Evolutionary conservation across 805 yeast species (phyloP), one percentile per base, ranked within the genome.

Genomic region (Teunomyces gatunensis): DNA sequence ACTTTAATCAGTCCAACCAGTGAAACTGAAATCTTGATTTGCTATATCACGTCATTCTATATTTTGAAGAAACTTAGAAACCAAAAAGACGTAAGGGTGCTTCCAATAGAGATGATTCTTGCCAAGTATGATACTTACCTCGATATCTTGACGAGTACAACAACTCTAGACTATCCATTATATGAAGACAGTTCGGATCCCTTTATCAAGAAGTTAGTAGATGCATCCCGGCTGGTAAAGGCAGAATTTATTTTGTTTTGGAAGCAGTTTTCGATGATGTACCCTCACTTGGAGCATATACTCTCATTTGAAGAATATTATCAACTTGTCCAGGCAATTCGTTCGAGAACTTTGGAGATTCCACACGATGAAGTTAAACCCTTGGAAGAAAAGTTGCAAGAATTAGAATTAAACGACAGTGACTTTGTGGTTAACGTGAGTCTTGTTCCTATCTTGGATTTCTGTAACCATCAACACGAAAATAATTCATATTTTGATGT

Each of bases 371-470:
- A 53, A 3, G 56, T 50, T 0, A 51, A 45, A n/a, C 41, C 33
- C 20, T 5, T 40, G 11, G 43, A 40, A 6, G 6, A 34, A 21
- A 5, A 39, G 23, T 18, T 43, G 25, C 25, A 21, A 5, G 25
- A 27, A 6, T 40, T 39, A 9, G 35, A 36, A 13, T 15, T 40
- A 3, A 30, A 39, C 2, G 28, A 21, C 1, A 76, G 69, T 10
- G 79, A 74, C 39, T 82, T 69, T 51, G 55, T 61, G 4, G 77
- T 78, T 4, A 75, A 78, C 43, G 72, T 82, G 0, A 77, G 87
- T 0, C 59, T 85, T 46, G 87, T 85, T 0, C 90, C 92, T 0
- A 50, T 83, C 1, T 55, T 85, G 27, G 92, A 85, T 61, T 85
- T 79, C 70, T 86, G 78, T 5, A 85, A 85, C 59, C 92, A 85